These are phyloP conservation scores for Candida berthetii DNA, from an alignment of 805 yeast species.

Conservation along the genomic window DNA sequence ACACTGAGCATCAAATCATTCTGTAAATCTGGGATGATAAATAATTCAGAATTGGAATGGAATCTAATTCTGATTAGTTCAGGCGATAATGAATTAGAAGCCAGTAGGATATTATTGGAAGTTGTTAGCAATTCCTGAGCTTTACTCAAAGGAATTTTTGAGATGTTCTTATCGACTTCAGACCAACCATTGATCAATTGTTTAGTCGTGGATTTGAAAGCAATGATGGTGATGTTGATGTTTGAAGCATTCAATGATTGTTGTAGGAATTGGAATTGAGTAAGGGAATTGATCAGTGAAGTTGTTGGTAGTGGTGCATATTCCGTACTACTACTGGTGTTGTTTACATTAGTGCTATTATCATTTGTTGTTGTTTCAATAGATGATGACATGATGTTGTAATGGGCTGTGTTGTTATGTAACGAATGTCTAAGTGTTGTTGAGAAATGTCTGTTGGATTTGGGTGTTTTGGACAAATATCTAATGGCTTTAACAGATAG, in stretches of 20 bases:
- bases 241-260: neutral
- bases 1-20: slow-evolving; percentile 4
- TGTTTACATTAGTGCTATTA: too few species aligned
- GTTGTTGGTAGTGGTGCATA: neutral
- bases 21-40: slow-evolving; percentile 2
- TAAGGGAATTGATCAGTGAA: neutral
- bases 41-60: neutral
- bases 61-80: slow-evolving; percentile 4
- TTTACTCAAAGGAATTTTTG: neutral
- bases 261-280: neutral
- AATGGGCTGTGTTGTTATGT: too few species aligned
- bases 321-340: neutral
- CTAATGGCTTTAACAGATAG: too few species aligned
- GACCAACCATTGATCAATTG: neutral
- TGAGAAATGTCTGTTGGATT: neutral
- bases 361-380: too few species aligned
- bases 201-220: neutral
- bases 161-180: neutral
- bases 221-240: neutral
- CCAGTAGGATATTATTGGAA: neutral
- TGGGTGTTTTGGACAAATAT: neutral
- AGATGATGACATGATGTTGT: too few species aligned
- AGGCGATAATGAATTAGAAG: neutral
- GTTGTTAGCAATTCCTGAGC: neutral
- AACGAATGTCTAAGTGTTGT: too few species aligned